These are phyloP conservation scores for Kentomonas sorsogonicus DNA, from an alignment of 208 protist species.

Conservation along the genomic window DNA sequence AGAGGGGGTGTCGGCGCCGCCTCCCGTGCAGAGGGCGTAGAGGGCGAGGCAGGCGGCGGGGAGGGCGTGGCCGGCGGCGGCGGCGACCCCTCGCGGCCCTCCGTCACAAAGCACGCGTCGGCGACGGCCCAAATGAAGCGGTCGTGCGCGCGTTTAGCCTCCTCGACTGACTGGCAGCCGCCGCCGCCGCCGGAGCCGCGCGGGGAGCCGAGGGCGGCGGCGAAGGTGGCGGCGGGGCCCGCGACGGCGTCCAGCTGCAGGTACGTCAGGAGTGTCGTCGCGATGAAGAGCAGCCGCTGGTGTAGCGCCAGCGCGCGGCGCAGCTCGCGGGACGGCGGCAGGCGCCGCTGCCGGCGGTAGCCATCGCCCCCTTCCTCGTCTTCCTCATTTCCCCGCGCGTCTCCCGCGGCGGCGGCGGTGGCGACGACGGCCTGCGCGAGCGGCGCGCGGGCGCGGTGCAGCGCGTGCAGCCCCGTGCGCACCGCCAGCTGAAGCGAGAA, in stretches of 20 bases:
- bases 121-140: slow-evolving; percentile 69
- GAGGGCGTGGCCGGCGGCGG: slow-evolving; percentile 45
- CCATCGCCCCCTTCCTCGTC: too few species aligned
- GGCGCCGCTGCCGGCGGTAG: too few species aligned
- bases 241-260: slow-evolving; percentile 76
- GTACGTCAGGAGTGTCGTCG: slow-evolving; percentile 58
- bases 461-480: slow-evolving; percentile 54
- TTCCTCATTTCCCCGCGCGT: too few species aligned
- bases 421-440: slow-evolving; percentile 58
- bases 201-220: slow-evolving; percentile 25
- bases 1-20: too few species aligned
- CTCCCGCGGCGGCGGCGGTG: too few species aligned
- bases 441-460: slow-evolving; percentile 41
- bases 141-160: slow-evolving; percentile 68
- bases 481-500: slow-evolving; percentile 61
- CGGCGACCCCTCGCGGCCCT: slow-evolving; percentile 37
- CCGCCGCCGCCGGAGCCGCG: slow-evolving; percentile 15
- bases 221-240: slow-evolving; percentile 34
- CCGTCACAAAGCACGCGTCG: slow-evolving; percentile 63
- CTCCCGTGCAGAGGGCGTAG: slow-evolving; percentile 58
- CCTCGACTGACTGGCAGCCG: slow-evolving; percentile 55
- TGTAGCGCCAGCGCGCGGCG: slow-evolving; percentile 56
- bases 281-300: slow-evolving; percentile 60
- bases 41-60: slow-evolving; percentile 35
- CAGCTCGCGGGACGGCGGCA: slow-evolving; percentile 45